Conservation (phyloP, 805 yeast species). For the Saccharomyces cerevisiae region DNA sequence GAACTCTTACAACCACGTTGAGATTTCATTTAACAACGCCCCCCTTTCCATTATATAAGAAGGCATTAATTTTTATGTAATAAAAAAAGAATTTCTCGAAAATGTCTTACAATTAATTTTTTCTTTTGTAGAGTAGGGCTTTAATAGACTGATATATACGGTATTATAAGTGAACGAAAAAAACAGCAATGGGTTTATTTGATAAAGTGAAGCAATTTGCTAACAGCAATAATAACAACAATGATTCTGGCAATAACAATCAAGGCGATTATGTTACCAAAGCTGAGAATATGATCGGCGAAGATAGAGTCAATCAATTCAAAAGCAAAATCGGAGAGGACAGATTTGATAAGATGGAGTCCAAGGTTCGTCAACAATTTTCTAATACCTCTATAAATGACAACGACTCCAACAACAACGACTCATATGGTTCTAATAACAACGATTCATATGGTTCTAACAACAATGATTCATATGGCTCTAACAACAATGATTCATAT, state of each 20-base stretch:
- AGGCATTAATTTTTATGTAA: neutral
- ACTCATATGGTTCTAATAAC: conserved; percentile 18
- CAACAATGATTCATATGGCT: conserved; percentile 15
- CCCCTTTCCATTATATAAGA: neutral
- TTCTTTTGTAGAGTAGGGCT: neutral
- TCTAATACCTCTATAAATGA: conserved; percentile 23
- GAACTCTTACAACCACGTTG: neutral
- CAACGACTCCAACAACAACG: conserved; percentile 8
- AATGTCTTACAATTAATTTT: neutral
- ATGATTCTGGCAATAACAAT: conserved; percentile 1
- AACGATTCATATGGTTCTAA: conserved; percentile 21
- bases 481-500: conserved; percentile 11
- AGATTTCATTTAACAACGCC: neutral
- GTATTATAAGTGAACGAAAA: neutral
- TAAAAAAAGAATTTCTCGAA: neutral
- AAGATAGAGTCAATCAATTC: conserved; percentile 24
- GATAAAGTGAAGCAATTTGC: conserved; percentile 36
- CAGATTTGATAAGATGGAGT: conserved; percentile 26
- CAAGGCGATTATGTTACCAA: conserved; percentile 21
- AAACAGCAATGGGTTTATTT: conserved; percentile 35
- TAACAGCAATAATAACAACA: conserved; percentile 21
- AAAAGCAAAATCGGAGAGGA: conserved; percentile 28
- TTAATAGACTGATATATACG: neutral
- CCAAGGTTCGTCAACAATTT: conserved; percentile 23
- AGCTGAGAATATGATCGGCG: conserved; percentile 26